Base-by-base conservation (phyloP, 768 basidiomycete genomes). In the Hebeloma cylindrosporum region DNA sequence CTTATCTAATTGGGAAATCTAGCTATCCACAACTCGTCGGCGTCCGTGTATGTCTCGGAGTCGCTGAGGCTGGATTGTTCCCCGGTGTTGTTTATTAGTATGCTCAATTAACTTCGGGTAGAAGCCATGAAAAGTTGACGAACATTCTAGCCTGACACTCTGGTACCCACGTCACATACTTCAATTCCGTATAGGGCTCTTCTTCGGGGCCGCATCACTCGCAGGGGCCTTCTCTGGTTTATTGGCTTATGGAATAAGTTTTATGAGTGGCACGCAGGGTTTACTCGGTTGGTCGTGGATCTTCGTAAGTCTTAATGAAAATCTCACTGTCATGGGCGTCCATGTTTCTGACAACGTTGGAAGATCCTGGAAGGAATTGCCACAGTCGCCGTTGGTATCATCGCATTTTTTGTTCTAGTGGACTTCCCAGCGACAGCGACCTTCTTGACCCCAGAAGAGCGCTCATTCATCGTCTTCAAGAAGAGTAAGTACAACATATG, bases 51-150 rank as follows among this genome's bases (percentile, higher is more conserved):
- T 77, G 74, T 47, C 74, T 87, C 0, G 86, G 85, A 2, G 56
- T 83, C 2, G 75, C 82, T 0, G 86, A 88, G 62, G 80, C 83
- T 4, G 84, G 86, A 3, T 58, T 86, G 7, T 88, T 83, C 60
- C 85, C 86, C 8, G 85, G 85, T 18, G 81, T 87, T 7, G 75
- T 78, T 0, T 89, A 85, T 66, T 88, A 84, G 85, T 85, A 43
- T 33, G 74, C n/a, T 60, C 3, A 5, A 27, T 22, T 7, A 32
- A 21, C 10, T 9, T 22, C 4, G 17, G 27, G 23, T 34, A 7
- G 5, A 18, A 35, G 14, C 7, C 5, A 11, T 32, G 16, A n/a
- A 13, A 27, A 7, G 9, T 42, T 22, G 39, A 1, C 32, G 46
- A 4, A n/a, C n/a, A 14, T 40, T 10, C 11, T 20, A 82, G 79